Conservation (phyloP, 2,329 filamentous ascomycete genomes). For the Nothopassalora personata region DNA sequence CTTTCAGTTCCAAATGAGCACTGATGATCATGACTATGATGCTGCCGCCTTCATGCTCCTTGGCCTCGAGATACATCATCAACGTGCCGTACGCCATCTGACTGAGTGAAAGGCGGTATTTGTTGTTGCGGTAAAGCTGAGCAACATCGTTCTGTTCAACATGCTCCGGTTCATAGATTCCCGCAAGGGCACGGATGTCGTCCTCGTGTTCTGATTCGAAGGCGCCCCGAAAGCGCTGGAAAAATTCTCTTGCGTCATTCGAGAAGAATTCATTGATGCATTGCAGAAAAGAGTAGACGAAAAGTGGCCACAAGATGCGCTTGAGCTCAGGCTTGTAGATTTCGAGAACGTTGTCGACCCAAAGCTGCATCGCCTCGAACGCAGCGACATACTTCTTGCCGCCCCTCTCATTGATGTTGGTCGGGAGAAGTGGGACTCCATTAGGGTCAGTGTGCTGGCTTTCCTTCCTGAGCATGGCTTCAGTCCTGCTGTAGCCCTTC, state of each 20-base stretch:
- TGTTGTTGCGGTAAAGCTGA: slow-evolving; percentile 76
- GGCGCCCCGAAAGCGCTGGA: slow-evolving; percentile 59
- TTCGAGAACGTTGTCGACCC: slow-evolving; percentile 88
- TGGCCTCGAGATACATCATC: slow-evolving; percentile 84
- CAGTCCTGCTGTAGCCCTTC: slow-evolving; percentile 87
- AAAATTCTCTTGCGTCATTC: slow-evolving; percentile 68
- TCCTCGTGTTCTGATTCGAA: slow-evolving; percentile 77
- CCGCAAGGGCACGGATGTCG: slow-evolving; percentile 69
- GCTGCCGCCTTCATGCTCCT: slow-evolving; percentile 71
- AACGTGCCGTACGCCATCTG: slow-evolving; percentile 75
- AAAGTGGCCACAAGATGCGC: slow-evolving; percentile 86
- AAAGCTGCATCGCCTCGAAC: slow-evolving; percentile 51
- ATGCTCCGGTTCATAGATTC: slow-evolving; percentile 71
- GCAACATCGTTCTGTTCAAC: slow-evolving; percentile 70
- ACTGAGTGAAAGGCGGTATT: slow-evolving; percentile 86
- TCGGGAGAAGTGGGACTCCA: slow-evolving; percentile 68
- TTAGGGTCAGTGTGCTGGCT: slow-evolving; percentile 77
- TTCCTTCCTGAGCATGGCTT: slow-evolving; percentile 87
- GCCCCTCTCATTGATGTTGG: slow-evolving; percentile 60
- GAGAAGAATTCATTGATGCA: slow-evolving; percentile 67
- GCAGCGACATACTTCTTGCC: slow-evolving; percentile 73
- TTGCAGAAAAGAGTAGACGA: slow-evolving; percentile 86
- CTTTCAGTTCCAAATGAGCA: slow-evolving; percentile 54
- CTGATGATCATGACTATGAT: slow-evolving; percentile 71
- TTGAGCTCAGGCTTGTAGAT: slow-evolving; percentile 91